These are phyloP conservation scores for Echria macrotheca DNA, from an alignment of 495 filamentous ascomycete genomes.

Conservation along the genomic window DNA sequence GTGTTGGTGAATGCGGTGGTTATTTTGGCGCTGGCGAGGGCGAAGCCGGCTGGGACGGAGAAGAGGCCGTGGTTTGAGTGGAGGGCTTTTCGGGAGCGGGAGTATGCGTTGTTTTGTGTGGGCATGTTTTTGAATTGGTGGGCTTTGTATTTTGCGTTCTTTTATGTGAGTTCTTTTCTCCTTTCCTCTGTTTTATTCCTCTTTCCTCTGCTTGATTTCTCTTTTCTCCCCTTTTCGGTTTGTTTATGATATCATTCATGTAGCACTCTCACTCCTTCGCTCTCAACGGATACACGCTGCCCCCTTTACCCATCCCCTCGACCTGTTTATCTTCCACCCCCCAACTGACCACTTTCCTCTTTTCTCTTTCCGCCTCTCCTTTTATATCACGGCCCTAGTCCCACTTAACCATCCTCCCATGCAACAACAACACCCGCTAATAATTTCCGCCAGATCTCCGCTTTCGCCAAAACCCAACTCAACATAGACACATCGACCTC, in stretches of 20 bases:
- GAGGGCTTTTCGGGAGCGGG: conserved; percentile 57
- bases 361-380: too few relatives aligned
- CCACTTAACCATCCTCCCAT: too few relatives aligned
- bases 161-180: not conserved
- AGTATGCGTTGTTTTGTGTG: conserved; percentile 57
- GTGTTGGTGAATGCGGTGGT: conserved; percentile 45
- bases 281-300: too few relatives aligned
- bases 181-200: conserved; percentile 67
- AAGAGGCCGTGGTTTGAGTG: conserved; percentile 61
- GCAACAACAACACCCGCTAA: too few relatives aligned
- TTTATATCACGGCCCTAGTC: too few relatives aligned
- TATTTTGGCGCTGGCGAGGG: conserved; percentile 53
- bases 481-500: conserved; percentile 45
- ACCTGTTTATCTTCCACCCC: too few relatives aligned
- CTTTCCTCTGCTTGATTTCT: too few relatives aligned
- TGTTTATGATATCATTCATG: too few relatives aligned
- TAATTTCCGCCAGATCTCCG: conserved; percentile 66
- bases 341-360: too few relatives aligned
- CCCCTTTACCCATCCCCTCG: too few relatives aligned
- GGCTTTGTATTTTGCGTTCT: conserved; percentile 44
- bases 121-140: conserved; percentile 33
- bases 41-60: conserved; percentile 44
- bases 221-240: too few relatives aligned
- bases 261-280: too few relatives aligned
- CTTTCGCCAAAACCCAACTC: conserved; percentile 49